These are phyloP conservation scores for Anastatica hierochuntica DNA, from an alignment of 345 rosid genomes.

Conservation along the genomic window DNA sequence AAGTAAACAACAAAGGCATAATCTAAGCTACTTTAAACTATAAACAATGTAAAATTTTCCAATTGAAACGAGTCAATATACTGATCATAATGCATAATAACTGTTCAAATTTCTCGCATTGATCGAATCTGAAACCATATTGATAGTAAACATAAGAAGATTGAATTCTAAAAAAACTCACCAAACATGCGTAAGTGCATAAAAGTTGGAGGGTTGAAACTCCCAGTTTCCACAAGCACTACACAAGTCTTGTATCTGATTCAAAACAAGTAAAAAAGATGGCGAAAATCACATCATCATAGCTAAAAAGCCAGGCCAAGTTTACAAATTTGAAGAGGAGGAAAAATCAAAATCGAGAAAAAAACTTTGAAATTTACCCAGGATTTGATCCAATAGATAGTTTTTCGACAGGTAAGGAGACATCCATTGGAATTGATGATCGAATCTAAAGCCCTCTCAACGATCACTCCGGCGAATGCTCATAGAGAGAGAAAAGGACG, in stretches of 20 bases:
- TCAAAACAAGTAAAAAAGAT: constrained; percentile 3
- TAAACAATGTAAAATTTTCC: background rate
- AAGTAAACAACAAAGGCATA: background rate
- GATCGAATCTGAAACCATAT: background rate
- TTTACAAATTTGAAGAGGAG: background rate
- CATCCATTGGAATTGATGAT: constrained; percentile 35
- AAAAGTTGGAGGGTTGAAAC: constrained; percentile 95
- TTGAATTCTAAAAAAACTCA: constrained; percentile 19
- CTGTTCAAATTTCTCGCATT: background rate
- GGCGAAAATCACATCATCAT: background rate
- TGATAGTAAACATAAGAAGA: background rate
- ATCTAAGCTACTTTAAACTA: background rate
- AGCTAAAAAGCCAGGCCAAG: background rate
- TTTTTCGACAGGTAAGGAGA: constrained; percentile 53
- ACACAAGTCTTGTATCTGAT: constrained; percentile 39
- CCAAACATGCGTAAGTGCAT: constrained; percentile 97
- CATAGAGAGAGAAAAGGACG: background rate
- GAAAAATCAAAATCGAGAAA: background rate
- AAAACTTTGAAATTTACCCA: constrained; percentile 25
- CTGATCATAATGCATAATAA: background rate
- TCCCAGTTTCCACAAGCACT: constrained; percentile 74
- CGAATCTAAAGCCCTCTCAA: constrained; percentile 3
- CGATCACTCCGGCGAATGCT: constrained; percentile 13
- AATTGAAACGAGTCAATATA: background rate
- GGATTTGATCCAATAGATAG: constrained; percentile 26